phyloP scores from a whole-genome alignment of 108 stramenopile genomes.

The Pseudonitzschia delicatissima region DNA sequence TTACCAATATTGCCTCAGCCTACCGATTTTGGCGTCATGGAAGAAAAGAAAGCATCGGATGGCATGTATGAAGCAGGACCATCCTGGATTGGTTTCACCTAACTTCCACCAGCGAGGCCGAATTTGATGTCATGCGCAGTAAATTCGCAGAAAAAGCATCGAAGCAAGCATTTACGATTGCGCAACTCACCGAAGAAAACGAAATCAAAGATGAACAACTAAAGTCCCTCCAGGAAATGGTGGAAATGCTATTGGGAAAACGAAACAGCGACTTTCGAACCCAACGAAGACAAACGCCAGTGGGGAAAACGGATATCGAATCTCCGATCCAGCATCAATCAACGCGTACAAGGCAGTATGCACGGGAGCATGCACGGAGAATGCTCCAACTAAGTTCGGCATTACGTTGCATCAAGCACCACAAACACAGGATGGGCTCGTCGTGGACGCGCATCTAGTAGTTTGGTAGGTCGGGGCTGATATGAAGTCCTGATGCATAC shows the following conservation, averaged over 20 bases:
- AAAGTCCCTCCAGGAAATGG: conserved; percentile 10
- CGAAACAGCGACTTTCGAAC: neutral
- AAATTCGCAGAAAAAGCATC: conserved; percentile 9
- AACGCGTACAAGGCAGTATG: conserved; percentile 5
- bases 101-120: too few species aligned
- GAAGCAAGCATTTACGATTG: conserved; percentile 8
- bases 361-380: neutral
- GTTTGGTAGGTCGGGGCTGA: too few species aligned
- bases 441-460: conserved; percentile 5
- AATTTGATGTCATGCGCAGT: conserved; percentile 1
- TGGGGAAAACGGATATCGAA: conserved; percentile 12
- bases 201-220: conserved; percentile 16
- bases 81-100: too few species aligned
- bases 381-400: too few species aligned
- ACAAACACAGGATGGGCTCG: too few species aligned
- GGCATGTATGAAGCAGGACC: neutral
- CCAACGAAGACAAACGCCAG: neutral
- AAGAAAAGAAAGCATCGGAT: conserved; percentile 14
- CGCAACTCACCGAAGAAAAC: neutral
- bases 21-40: neutral
- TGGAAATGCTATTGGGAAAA: neutral
- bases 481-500: too few species aligned
- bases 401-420: too few species aligned
- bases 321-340: neutral
- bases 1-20: neutral